A percentile compares a stretch with the other conserved stretches of the same genome.
Conservation (phyloP, 768 basidiomycete genomes). For the Mrakia gelida region DNA sequence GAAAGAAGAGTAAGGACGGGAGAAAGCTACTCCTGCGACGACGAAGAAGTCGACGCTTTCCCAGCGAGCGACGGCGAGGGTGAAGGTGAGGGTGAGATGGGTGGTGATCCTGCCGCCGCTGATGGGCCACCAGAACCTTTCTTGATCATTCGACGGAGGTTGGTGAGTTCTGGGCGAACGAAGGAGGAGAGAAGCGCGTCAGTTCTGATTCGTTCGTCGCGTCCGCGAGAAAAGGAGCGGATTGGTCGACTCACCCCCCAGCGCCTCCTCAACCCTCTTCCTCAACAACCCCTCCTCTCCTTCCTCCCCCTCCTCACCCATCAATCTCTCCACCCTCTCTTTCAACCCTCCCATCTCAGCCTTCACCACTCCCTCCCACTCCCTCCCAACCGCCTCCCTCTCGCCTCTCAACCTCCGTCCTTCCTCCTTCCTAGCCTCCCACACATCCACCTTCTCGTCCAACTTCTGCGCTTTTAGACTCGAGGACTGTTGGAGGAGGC, state of each 20-base stretch:
- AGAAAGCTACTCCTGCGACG: background rate
- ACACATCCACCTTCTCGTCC: background rate
- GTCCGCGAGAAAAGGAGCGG: too few relatives aligned
- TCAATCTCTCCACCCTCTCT: background rate
- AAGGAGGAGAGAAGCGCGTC: background rate
- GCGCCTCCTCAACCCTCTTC: background rate
- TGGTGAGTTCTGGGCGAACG: conserved; percentile 48
- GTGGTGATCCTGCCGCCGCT: background rate
- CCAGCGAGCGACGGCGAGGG: background rate
- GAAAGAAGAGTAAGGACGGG: background rate
- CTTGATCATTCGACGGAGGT: conserved; percentile 43
- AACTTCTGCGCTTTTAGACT: background rate
- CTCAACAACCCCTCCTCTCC: background rate
- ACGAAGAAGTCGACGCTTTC: background rate
- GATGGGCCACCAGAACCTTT: background rate
- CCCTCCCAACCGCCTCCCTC: background rate
- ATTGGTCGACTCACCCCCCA: background rate
- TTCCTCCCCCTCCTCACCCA: background rate
- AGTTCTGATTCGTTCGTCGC: background rate
- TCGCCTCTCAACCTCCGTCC: background rate
- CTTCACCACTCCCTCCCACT: background rate
- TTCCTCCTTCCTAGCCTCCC: background rate
- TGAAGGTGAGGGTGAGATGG: background rate
- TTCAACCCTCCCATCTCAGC: background rate
- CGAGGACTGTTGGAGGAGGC: background rate